A percentile compares a stretch with the other conserved stretches of the same genome.
These are phyloP conservation scores for Polyrhizophydium stewartii DNA, from an alignment of 371 early-diverging fungal genomes.

Conservation along the genomic window DNA sequence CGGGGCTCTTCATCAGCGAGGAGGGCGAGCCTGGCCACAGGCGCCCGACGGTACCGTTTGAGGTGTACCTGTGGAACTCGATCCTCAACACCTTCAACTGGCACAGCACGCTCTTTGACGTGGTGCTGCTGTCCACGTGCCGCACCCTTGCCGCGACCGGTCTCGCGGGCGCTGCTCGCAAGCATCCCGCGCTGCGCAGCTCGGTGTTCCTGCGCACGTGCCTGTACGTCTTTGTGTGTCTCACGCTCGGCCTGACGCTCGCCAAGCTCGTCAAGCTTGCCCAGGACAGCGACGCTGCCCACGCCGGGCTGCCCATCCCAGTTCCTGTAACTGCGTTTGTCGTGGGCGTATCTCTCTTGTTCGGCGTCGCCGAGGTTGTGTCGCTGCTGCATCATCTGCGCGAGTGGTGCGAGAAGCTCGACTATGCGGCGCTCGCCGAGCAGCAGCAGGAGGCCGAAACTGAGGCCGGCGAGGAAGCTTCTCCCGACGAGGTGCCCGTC, in stretches of 20 bases:
- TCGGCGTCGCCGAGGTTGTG: neutral
- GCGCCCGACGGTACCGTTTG: neutral
- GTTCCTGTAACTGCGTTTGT: neutral
- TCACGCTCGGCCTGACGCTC: neutral
- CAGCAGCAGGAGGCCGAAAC: neutral
- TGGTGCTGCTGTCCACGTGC: neutral
- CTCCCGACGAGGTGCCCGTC: neutral
- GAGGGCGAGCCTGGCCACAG: too few relatives aligned
- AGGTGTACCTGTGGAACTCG: neutral
- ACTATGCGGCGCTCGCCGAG: neutral
- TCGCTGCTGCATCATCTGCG: neutral
- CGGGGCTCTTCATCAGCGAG: neutral
- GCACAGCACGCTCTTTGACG: neutral
- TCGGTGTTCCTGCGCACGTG: neutral
- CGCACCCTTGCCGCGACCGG: neutral
- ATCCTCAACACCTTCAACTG: neutral
- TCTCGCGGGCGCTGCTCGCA: neutral
- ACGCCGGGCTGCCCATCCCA: neutral
- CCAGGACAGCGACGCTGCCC: neutral
- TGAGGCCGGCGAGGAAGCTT: neutral
- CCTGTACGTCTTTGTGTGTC: neutral
- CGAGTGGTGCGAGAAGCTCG: neutral
- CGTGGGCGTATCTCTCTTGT: neutral
- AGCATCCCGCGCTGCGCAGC: neutral
- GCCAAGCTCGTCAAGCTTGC: neutral